These are phyloP conservation scores for Hypoxylon sp. DNA, from an alignment of 2,329 filamentous ascomycete genomes.

Conservation along the genomic window DNA sequence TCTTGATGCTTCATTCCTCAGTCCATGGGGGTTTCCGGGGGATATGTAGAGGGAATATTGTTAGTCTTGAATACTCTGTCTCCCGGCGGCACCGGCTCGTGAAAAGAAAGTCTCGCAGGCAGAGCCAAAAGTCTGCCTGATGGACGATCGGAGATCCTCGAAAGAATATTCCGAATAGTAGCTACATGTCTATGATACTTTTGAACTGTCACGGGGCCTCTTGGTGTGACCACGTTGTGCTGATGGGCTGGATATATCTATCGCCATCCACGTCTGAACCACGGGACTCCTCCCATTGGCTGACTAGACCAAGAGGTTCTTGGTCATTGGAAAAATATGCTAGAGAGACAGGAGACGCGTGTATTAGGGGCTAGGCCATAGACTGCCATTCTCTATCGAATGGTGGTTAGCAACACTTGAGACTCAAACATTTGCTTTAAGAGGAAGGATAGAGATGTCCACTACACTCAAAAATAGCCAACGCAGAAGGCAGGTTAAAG, in stretches of 20 bases:
- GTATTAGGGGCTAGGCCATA: slow-evolving; percentile 7
- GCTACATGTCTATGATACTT: slow-evolving; percentile 8
- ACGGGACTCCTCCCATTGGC: slow-evolving; percentile 17
- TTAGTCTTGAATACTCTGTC: neutral
- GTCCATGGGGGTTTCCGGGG: neutral
- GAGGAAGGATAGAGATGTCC: slow-evolving; percentile 7
- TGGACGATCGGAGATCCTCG: slow-evolving; percentile 5
- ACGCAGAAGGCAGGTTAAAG: neutral
- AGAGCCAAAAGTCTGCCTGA: slow-evolving; percentile 13
- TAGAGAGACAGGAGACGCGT: slow-evolving; percentile 14
- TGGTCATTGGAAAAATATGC: neutral
- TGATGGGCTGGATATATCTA: slow-evolving; percentile 15
- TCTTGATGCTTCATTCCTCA: neutral
- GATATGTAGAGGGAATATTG: neutral
- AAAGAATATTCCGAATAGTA: slow-evolving; percentile 7
- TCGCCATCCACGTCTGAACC: slow-evolving; percentile 9
- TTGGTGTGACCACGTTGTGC: slow-evolving; percentile 18
- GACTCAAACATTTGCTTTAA: slow-evolving; percentile 13
- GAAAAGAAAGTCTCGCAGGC: neutral
- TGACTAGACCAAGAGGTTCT: neutral
- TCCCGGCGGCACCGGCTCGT: neutral
- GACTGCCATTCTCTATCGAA: slow-evolving; percentile 10
- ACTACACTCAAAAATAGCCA: neutral
- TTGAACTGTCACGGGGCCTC: slow-evolving; percentile 18
- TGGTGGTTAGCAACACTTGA: slow-evolving; percentile 16